A percentile compares a stretch with the other conserved stretches of the same genome.
These are phyloP conservation scores for Penicillium lagena DNA, from an alignment of 495 filamentous ascomycete genomes.

Conservation along the genomic window DNA sequence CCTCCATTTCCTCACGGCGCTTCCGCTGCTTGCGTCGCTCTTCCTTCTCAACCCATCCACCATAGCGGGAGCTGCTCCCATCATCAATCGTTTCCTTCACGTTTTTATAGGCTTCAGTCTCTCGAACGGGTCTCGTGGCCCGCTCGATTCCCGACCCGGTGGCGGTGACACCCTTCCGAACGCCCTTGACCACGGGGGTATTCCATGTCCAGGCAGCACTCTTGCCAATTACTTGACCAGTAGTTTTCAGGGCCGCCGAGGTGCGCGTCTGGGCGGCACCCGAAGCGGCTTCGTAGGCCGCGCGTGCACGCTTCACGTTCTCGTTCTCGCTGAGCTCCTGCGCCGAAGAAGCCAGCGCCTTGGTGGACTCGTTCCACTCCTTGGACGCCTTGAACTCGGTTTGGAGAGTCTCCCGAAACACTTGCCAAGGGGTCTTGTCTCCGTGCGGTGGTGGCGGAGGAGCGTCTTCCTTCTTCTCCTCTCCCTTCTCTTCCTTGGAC, in stretches of 20 bases:
- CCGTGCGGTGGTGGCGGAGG: conserved; percentile 88
- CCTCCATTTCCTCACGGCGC: conserved; percentile 60
- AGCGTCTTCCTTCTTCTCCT: conserved; percentile 56
- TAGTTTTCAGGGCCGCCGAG: conserved; percentile 71
- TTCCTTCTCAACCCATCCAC: conserved; percentile 93
- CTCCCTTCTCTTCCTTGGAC: conserved; percentile 37
- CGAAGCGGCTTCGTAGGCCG: conserved; percentile 78
- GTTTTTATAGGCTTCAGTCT: conserved; percentile 89
- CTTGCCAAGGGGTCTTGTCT: conserved; percentile 96
- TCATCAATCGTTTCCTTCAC: conserved; percentile 97
- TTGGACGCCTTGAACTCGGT: conserved; percentile 93
- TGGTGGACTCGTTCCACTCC: conserved; percentile 98
- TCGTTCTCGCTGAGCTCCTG: conserved; percentile 93
- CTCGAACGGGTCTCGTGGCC: conserved; percentile 84
- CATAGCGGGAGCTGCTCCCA: conserved; percentile 90
- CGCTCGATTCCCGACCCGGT: conserved; percentile 86
- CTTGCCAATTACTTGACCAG: conserved; percentile 79
- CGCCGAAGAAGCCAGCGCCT: conserved; percentile 80
- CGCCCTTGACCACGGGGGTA: conserved; percentile 82
- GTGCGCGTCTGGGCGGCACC: conserved; percentile 68
- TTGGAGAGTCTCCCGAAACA: conserved; percentile 92
- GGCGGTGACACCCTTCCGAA: conserved; percentile 76
- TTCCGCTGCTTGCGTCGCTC: conserved; percentile 76
- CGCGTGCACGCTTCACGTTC: conserved; percentile 76
- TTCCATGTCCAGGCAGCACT: conserved; percentile 96